Evolutionary conservation across 805 yeast genomes (phyloP).

Genomic region (Barnettozyma wickerhamii): DNA sequence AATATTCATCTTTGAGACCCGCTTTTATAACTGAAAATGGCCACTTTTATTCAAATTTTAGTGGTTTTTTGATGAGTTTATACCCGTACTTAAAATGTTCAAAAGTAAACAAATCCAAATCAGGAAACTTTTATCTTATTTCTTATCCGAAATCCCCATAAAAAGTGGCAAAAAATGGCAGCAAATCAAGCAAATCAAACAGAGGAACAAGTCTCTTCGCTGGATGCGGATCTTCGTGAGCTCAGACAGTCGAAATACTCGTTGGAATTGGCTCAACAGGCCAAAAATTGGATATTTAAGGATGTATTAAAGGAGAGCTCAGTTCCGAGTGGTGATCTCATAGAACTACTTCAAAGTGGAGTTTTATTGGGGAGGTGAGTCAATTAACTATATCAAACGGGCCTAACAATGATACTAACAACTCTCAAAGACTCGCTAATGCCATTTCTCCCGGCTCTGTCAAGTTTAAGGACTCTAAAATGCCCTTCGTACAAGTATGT

Average conservation of each 20-base stretch:
- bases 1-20: constrained; percentile 19
- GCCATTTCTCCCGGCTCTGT: constrained; percentile 32
- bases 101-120: too few species aligned
- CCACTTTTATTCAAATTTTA: background rate
- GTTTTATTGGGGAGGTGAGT: constrained; percentile 29
- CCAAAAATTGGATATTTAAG: constrained; percentile 50
- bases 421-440: constrained; percentile 31
- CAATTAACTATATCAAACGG: too few species aligned
- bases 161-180: too few species aligned
- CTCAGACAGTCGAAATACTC: constrained; percentile 53
- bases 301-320: constrained; percentile 28
- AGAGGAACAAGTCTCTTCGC: constrained; percentile 40
- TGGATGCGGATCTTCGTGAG: constrained; percentile 56
- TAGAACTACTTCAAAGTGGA: constrained; percentile 61
- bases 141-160: too few species aligned
- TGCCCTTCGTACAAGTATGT: constrained; percentile 35
- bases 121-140: too few species aligned
- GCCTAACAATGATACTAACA: background rate
- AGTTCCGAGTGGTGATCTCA: constrained; percentile 36
- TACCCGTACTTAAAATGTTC: too few species aligned
- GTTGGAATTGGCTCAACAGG: constrained; percentile 32
- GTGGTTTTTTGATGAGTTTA: too few species aligned
- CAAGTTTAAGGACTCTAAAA: constrained; percentile 53
- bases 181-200: too few species aligned
- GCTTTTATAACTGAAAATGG: background rate